A percentile compares a stretch with the other conserved stretches of the same genome.
Conservation (phyloP, 2,329 filamentous ascomycete genomes). For the Plenodomus lindquistii region DNA sequence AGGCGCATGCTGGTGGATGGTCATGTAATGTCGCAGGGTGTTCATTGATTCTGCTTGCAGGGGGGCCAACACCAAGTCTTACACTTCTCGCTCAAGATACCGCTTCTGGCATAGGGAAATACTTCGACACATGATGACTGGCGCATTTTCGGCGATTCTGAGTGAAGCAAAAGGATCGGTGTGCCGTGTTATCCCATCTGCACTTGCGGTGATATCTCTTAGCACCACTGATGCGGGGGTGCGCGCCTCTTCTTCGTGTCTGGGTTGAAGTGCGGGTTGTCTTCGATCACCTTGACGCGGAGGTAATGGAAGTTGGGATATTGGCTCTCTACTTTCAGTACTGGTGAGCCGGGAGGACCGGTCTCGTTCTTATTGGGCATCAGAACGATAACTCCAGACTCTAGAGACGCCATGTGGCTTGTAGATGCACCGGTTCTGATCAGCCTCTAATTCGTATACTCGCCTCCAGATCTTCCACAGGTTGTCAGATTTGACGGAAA, state of each 20-base stretch:
- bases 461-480: conserved; percentile 12
- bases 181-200: conserved; percentile 11
- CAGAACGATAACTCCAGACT: no score
- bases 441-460: conserved; percentile 17
- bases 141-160: conserved; percentile 14
- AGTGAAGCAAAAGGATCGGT: conserved; percentile 18
- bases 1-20: no score
- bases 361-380: no score
- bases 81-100: no score
- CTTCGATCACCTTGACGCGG: conserved; percentile 14
- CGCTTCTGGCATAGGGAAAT: no score
- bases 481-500: conserved; percentile 8
- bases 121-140: conserved; percentile 24
- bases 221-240: conserved; percentile 1
- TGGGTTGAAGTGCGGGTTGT: conserved; percentile 13
- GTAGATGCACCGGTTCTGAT: conserved; percentile 28
- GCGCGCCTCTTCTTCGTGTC: not conserved
- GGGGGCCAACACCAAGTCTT: conserved; percentile 25
- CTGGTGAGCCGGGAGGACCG: conserved; percentile 11
- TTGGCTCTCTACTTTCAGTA: conserved; percentile 15
- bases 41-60: conserved; percentile 4
- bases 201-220: conserved; percentile 7
- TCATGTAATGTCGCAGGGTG: conserved; percentile 7
- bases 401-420: conserved; percentile 7
- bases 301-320: conserved; percentile 16